A percentile compares a stretch with the other conserved stretches of the same genome.
phyloP scores from a whole-genome alignment of 2,329 filamentous ascomycete genomes.

The Ophiostoma tasmaniense region DNA sequence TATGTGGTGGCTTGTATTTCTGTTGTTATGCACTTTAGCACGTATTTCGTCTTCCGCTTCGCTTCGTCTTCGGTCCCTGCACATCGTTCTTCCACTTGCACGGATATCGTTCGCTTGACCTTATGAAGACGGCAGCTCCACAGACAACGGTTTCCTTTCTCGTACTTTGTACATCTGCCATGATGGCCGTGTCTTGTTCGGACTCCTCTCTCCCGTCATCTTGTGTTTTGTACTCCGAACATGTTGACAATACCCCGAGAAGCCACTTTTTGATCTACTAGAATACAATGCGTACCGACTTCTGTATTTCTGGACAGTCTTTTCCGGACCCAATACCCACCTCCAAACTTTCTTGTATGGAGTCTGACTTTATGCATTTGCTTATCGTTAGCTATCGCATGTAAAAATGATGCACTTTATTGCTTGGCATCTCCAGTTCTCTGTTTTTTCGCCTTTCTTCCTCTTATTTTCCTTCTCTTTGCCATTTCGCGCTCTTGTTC shows the following conservation, averaged over 20 bases:
- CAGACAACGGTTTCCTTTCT: background rate
- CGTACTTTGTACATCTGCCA: background rate
- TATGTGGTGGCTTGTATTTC: background rate
- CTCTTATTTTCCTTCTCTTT: no score
- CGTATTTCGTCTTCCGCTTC: background rate
- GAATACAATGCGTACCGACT: no score
- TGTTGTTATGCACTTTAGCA: background rate
- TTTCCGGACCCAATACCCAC: background rate
- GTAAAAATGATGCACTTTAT: background rate
- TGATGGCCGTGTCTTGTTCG: background rate
- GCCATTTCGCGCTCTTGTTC: background rate
- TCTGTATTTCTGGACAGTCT: background rate
- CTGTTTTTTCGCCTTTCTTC: background rate
- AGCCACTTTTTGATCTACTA: no score
- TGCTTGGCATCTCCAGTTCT: background rate
- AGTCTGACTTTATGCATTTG: background rate
- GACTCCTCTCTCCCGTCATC: background rate
- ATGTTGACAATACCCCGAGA: background rate
- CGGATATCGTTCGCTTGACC: background rate
- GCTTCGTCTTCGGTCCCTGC: background rate
- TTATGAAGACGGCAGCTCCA: background rate
- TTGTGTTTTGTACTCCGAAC: background rate
- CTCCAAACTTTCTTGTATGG: background rate
- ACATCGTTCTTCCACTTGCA: conserved; percentile 1
- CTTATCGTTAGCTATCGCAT: background rate